These are phyloP conservation scores for Tinospora cordifolia DNA, from an alignment of 164 flowering plant genomes.

Conservation along the genomic window DNA sequence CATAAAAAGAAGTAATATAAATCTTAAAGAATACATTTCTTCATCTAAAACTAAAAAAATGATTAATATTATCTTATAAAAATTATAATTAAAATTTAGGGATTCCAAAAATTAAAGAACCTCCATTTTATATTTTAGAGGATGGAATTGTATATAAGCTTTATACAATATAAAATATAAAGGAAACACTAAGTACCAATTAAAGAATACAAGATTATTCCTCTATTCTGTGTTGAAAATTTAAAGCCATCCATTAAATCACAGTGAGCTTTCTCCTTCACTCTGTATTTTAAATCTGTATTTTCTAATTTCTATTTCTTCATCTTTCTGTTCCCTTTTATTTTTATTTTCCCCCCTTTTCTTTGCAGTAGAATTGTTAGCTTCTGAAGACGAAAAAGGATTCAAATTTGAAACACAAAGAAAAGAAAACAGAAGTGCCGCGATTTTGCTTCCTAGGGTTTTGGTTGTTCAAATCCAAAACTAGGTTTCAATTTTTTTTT, in stretches of 20 bases:
- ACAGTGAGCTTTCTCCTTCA: neutral
- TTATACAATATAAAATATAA: neutral
- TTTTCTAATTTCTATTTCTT: neutral
- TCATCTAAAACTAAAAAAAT: no score
- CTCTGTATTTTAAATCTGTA: neutral
- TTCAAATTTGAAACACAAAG: neutral
- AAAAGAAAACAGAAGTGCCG: neutral
- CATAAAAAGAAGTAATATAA: no score
- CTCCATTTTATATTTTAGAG: no score
- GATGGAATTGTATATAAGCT: no score
- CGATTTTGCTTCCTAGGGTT: constrained; percentile 2
- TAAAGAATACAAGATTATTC: neutral
- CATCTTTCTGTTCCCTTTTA: neutral
- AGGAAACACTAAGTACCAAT: neutral
- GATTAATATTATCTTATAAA: no score
- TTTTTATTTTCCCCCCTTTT: neutral
- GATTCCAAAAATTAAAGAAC: no score
- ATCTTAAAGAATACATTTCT: no score
- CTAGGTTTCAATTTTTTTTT: neutral
- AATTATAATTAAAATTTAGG: no score
- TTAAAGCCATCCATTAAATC: neutral
- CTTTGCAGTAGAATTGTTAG: neutral
- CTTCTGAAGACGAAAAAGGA: neutral
- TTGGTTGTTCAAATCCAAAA: neutral
- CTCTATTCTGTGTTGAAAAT: neutral